These are phyloP conservation scores for Bacterosira constricta DNA, from an alignment of 108 stramenopile species.

Conservation along the genomic window DNA sequence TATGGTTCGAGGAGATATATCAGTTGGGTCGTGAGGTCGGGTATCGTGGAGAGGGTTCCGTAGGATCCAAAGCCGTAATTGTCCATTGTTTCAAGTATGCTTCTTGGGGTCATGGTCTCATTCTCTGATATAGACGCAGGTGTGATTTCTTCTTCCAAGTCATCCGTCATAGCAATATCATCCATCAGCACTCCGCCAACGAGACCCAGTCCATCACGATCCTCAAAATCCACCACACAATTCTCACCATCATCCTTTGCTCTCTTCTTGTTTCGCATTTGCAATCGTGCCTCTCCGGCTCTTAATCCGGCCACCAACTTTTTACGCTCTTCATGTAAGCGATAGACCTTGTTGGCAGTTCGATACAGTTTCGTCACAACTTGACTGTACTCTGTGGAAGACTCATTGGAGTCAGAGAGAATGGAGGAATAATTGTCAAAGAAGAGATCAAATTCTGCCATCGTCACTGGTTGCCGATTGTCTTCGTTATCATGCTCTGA, in stretches of 20 bases:
- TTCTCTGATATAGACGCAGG: too few relatives aligned
- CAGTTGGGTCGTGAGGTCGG: constrained; percentile 47
- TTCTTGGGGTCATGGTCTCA: too few relatives aligned
- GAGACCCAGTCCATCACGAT: constrained; percentile 61
- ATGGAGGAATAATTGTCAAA: constrained; percentile 33
- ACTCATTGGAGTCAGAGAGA: not conserved
- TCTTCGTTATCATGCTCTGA: constrained; percentile 21
- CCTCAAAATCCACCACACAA: constrained; percentile 47
- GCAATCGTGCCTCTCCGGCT: constrained; percentile 52
- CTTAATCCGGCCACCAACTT: constrained; percentile 47
- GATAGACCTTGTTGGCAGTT: constrained; percentile 48
- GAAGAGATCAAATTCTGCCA: constrained; percentile 62
- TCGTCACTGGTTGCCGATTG: constrained; percentile 36
- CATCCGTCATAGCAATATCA: not conserved
- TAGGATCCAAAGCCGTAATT: constrained; percentile 66
- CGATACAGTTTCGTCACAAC: constrained; percentile 53
- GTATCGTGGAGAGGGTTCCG: constrained; percentile 48
- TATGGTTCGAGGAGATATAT: constrained; percentile 51
- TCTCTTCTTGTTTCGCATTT: constrained; percentile 14
- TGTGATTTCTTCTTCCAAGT: not conserved
- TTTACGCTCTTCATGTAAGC: constrained; percentile 65
- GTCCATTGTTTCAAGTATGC: constrained; percentile 23
- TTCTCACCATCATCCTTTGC: too few relatives aligned
- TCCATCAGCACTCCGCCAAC: not conserved
- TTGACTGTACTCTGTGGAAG: constrained; percentile 55